A percentile compares a stretch with the other conserved stretches of the same genome.
These are phyloP conservation scores for Bryoerythrophyllum caledonicum DNA, from an alignment of 225 moss, liverwort and hornwort genomes.

Conservation along the genomic window DNA sequence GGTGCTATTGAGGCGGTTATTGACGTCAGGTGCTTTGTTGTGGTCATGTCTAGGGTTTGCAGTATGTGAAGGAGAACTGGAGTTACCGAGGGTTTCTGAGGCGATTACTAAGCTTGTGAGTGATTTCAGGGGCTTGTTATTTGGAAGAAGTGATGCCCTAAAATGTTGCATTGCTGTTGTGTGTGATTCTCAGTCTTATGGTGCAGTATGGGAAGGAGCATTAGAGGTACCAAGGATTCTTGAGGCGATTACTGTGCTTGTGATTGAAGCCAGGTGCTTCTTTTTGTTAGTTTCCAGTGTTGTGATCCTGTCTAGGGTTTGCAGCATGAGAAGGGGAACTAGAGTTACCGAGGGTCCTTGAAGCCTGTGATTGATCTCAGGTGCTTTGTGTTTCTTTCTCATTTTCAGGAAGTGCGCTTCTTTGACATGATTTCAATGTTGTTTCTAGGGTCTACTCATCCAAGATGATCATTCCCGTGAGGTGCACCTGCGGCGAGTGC, in stretches of 20 bases:
- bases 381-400: too few relatives aligned
- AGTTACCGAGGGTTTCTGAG: too few relatives aligned
- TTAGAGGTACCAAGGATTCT: too few relatives aligned
- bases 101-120: too few relatives aligned
- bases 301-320: background rate
- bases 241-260: too few relatives aligned
- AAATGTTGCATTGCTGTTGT: background rate
- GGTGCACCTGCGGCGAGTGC: constrained; percentile 61
- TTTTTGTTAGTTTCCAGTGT: too few relatives aligned
- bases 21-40: too few relatives aligned
- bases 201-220: too few relatives aligned
- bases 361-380: too few relatives aligned
- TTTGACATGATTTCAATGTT: background rate
- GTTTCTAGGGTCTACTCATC: constrained; percentile 27
- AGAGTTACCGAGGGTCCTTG: background rate
- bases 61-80: background rate
- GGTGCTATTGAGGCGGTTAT: too few relatives aligned
- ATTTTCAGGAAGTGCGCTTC: too few relatives aligned
- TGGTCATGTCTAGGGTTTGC: background rate
- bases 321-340: background rate
- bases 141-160: background rate
- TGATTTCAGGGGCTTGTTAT: background rate
- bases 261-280: too few relatives aligned
- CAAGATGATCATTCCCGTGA: constrained; percentile 45
- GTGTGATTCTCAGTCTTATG: background rate